Base-by-base conservation (phyloP, 768 basidiomycete genomes). In the Collybia sordida region DNA sequence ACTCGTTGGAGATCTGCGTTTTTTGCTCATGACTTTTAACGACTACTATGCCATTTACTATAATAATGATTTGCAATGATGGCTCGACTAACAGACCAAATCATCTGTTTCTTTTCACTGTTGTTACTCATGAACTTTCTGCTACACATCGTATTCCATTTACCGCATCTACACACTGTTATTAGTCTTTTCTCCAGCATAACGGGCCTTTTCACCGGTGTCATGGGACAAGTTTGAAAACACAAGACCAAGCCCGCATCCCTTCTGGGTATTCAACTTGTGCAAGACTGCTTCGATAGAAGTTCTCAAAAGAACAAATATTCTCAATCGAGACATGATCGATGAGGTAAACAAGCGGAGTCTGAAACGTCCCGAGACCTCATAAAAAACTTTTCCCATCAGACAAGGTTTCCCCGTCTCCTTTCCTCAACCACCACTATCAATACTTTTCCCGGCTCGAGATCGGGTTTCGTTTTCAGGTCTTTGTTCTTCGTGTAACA, bases 381-480 rank as follows among this genome's bases (percentile, higher is more conserved):
- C 82, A 79, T 79, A 83, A 72, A 64, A 59, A 49, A 51, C 45
- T 23, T 52, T 57, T 62, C 56, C 59, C 54, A 55, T 68, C 66
- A 63, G 61, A 50, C 51, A 51, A 31, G 41, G 53, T 46, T 55
- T 55, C 56, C 59, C 64, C 63, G 60, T 59, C 57, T 66, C 70
- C 75, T 74, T 66, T 66, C 71, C 69, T 67, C 62, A 72, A 77
- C 80, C 73, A 74, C 71, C 70, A 74, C 72, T 66, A 65, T 64
- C 71, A 66, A 59, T 62, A 62, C 68, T 72, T 69, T 70, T 77
- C 64, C 73, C 61, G 72, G 71, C 74, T 80, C 69, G 68, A 73
- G 80, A 71, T 74, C 78, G 71, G 76, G 81, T 31, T 82, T 72
- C 73, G 72, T 79, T 75, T 55, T 67, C 66, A 68, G 73, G 70